phyloP scores from a whole-genome alignment of 2,329 filamentous ascomycete genomes.

The Dactylonectria macrodidyma region DNA sequence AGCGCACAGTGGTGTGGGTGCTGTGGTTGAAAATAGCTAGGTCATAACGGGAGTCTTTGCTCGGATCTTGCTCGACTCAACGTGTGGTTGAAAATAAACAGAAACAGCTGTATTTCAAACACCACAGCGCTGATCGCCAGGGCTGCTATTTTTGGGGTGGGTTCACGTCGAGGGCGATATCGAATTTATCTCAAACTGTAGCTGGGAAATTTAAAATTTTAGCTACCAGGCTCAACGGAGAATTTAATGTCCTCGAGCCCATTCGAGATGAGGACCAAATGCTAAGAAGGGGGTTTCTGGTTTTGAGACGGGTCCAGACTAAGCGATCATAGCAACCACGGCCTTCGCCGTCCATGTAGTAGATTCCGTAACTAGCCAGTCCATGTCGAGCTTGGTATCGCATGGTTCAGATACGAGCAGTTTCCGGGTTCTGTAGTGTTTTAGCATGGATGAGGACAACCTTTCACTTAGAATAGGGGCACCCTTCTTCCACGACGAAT shows the following conservation, averaged over 20 bases:
- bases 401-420: too few species aligned
- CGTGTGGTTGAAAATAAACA: slow-evolving; percentile 18
- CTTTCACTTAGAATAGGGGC: too few species aligned
- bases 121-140: neutral
- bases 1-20: neutral
- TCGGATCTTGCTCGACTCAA: neutral
- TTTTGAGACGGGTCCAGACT: slow-evolving; percentile 10
- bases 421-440: too few species aligned
- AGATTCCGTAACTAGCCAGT: too few species aligned
- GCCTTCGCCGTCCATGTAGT: too few species aligned
- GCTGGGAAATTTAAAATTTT: slow-evolving; percentile 11
- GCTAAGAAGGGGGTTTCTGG: slow-evolving; percentile 12
- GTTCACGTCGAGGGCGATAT: slow-evolving; percentile 7
- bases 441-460: too few species aligned
- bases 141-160: slow-evolving; percentile 28
- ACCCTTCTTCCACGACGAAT: too few species aligned
- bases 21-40: slow-evolving; percentile 17
- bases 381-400: too few species aligned
- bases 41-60: neutral
- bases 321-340: slow-evolving; percentile 1
- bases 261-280: slow-evolving; percentile 15
- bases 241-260: slow-evolving; percentile 16
- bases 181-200: slow-evolving; percentile 27
- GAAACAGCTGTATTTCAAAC: slow-evolving; percentile 25
- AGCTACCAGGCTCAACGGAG: slow-evolving; percentile 18